Conservation (phyloP, 208 protist genomes). For the Crithidia brevicula region DNA sequence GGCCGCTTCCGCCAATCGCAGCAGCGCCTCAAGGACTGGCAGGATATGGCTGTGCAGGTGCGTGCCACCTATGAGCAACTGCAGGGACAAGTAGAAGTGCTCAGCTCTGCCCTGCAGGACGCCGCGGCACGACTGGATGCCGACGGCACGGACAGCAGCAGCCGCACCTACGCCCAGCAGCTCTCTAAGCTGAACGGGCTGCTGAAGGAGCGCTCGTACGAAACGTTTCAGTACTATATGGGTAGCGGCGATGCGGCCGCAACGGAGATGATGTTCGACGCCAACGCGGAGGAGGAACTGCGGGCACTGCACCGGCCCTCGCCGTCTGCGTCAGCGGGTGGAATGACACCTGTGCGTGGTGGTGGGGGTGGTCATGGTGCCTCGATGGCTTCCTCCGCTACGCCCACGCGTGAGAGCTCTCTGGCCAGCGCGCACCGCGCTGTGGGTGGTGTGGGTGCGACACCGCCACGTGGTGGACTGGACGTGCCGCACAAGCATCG, state of each 20-base stretch:
- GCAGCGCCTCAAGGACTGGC: conserved; percentile 66
- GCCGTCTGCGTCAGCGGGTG: conserved; percentile 1
- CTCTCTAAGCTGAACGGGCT: conserved; percentile 40
- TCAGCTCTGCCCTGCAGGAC: conserved; percentile 36
- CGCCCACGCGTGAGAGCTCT: conserved; percentile 24
- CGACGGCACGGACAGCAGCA: conserved; percentile 1
- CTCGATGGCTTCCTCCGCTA: neutral
- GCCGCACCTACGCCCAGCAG: conserved; percentile 33
- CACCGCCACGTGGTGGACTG: neutral
- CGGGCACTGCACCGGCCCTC: conserved; percentile 25
- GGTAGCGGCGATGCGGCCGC: conserved; percentile 20
- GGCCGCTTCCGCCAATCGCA: conserved; percentile 47
- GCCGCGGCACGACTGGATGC: conserved; percentile 39
- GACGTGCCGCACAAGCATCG: conserved; percentile 24
- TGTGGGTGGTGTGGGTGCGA: neutral
- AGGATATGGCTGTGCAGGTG: conserved; percentile 40
- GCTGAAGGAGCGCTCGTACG: conserved; percentile 41
- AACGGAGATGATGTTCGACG: conserved; percentile 21
- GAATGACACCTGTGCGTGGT: conserved; percentile 14
- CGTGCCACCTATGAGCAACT: conserved; percentile 41
- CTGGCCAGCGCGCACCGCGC: conserved; percentile 5
- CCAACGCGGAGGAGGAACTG: conserved; percentile 33
- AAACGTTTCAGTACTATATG: conserved; percentile 41
- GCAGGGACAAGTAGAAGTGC: conserved; percentile 34
- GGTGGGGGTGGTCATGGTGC: neutral